phyloP scores from a whole-genome alignment of 495 filamentous ascomycete species.

The Annulohypoxylon stygium region DNA sequence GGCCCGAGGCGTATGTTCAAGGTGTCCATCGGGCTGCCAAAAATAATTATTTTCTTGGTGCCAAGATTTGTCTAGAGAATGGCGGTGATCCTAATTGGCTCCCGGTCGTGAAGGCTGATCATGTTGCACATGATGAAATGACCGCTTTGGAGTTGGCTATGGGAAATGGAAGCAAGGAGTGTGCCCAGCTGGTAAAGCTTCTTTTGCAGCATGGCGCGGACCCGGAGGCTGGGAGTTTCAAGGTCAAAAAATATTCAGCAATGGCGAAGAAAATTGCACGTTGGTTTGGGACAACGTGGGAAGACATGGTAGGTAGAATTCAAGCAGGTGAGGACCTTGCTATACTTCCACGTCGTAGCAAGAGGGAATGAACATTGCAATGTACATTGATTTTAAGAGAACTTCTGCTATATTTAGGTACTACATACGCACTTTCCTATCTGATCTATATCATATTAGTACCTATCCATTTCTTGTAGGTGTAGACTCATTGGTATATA shows the following conservation, averaged over 20 bases:
- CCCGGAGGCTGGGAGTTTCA: background rate
- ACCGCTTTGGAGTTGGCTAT: background rate
- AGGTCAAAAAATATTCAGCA: background rate
- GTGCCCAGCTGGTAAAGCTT: conserved; percentile 9
- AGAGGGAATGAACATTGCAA: background rate
- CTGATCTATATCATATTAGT: too few species aligned
- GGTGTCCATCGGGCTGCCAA: background rate
- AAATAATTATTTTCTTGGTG: background rate
- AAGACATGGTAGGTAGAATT: conserved; percentile 24
- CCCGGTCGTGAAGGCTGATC: too few species aligned
- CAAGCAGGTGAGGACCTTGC: conserved; percentile 28
- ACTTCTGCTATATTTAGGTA: too few species aligned
- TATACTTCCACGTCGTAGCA: conserved; percentile 7
- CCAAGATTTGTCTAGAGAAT: conserved; percentile 34
- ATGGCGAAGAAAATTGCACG: conserved; percentile 11
- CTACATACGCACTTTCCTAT: too few species aligned
- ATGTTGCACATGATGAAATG: background rate
- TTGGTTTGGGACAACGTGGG: conserved; percentile 14
- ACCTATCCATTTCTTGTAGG: too few species aligned
- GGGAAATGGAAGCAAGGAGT: background rate
- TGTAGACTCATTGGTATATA: too few species aligned
- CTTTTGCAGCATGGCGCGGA: conserved; percentile 24
- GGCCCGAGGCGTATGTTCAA: background rate
- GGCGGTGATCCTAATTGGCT: conserved; percentile 25
- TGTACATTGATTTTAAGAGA: too few species aligned